Percentiles rank a stretch among this genome's conserved stretches.
phyloP scores from a whole-genome alignment of 2,329 filamentous ascomycete genomes.

The Phialemoniopsis sp. region DNA sequence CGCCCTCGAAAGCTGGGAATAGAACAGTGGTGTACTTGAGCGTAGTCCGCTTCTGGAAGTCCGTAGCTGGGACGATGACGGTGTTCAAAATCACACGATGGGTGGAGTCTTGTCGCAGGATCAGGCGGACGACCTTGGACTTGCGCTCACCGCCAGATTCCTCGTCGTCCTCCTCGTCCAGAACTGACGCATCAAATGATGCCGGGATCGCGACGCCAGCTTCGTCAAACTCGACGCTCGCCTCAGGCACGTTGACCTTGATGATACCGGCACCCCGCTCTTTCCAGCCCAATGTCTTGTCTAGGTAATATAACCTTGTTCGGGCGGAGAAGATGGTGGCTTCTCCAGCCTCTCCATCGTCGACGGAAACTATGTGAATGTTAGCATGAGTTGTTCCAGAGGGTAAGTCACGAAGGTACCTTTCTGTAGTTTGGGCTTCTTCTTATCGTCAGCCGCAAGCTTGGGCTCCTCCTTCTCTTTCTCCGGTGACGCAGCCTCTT shows the following conservation, averaged over 20 bases:
- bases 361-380: constrained; percentile 52
- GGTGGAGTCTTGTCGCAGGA: constrained; percentile 90
- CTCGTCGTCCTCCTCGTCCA: constrained; percentile 36
- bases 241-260: constrained; percentile 73
- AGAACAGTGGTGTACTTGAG: constrained; percentile 67
- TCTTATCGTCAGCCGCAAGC: constrained; percentile 50
- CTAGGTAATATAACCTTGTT: constrained; percentile 81
- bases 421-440: constrained; percentile 63
- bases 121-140: constrained; percentile 62
- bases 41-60: constrained; percentile 72
- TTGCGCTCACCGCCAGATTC: constrained; percentile 12
- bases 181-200: constrained; percentile 50
- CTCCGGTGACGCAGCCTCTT: constrained; percentile 35
- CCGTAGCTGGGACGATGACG: constrained; percentile 72
- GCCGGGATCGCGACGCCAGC: constrained; percentile 42
- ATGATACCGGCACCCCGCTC: constrained; percentile 81
- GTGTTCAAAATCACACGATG: constrained; percentile 85
- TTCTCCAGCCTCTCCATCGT: constrained; percentile 86
- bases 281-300: constrained; percentile 74
- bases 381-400: constrained; percentile 16
- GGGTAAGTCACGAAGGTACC: constrained; percentile 45
- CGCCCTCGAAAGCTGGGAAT: constrained; percentile 59
- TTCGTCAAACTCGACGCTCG: constrained; percentile 52
- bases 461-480: constrained; percentile 46
- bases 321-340: constrained; percentile 69